Base-by-base conservation (phyloP, 2,329 filamentous ascomycete species). In the Exophiala xenobiotica region DNA sequence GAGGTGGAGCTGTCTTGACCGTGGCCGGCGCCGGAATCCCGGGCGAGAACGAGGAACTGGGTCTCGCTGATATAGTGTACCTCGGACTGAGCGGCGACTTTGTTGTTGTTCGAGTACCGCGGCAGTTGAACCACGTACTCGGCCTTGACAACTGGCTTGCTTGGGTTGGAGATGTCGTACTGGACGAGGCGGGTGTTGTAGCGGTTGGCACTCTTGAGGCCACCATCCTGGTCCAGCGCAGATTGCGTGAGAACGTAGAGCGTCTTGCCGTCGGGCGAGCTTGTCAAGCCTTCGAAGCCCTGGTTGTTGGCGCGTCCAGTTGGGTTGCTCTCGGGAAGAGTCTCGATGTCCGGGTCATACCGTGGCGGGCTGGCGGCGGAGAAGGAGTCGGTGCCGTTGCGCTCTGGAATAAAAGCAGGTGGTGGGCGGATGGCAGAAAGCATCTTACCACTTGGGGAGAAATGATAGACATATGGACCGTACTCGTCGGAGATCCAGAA, bases 401-500 rank as follows among this genome's bases (percentile, higher is more conserved):
- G 78, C 19, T 78, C 69, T 0, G 86, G 86, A 23, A 88, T 74
- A 54, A 83, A 74, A 1, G 85, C 84, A 44, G 79, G 71, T 0
- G 84, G 84, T 0, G 85, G 85, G 11, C 79, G 76, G 52, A 88
- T 82, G 1, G 85, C 85, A 1, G 72, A 69, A 12, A 80, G 65
- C 79, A 89, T 83, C 26, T 70, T 74, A 27, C 86, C 86, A 0
- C 65, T 63, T 2, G 66, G 57, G 54, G 75, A 70, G 67, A 89
- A 88, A 38, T 81, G 77, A 73, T 87, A 89, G 18, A 88, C 70
- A 60, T 83, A 88, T 0, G 83, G 83, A 0, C 84, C 85, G 63
- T 87, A 86, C 68, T 88, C 86, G 63, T 89, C 86, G 6, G 74
- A 78, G 31, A 88, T 72, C 83, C 83, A 89, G 68, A 87, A 88